Conservation (phyloP, 2,329 filamentous ascomycete genomes). For the Pseudonectria foliicola region DNA sequence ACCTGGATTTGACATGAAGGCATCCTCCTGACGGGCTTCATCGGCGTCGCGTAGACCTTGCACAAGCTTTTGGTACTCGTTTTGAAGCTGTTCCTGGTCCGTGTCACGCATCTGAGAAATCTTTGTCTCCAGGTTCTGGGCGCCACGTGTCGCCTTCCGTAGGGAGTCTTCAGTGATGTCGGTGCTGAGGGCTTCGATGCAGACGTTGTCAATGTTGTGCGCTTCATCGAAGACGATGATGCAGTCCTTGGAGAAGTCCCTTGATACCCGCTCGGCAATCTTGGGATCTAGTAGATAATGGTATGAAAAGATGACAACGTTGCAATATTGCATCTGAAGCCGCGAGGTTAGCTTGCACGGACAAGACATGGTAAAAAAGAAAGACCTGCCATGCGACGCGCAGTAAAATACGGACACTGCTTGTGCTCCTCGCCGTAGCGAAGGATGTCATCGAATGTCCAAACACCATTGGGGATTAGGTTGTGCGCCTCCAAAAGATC, state of each 20-base stretch:
- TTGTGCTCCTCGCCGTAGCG: slow-evolving; percentile 91
- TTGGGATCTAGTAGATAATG: slow-evolving; percentile 97
- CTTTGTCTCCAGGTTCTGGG: slow-evolving; percentile 81
- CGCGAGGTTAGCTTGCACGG: slow-evolving; percentile 4
- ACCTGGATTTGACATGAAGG: slow-evolving; percentile 91
- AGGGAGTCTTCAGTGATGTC: slow-evolving; percentile 94
- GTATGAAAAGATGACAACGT: slow-evolving; percentile 99
- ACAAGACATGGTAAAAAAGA: neutral
- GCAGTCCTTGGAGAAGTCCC: slow-evolving; percentile 93
- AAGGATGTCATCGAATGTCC: slow-evolving; percentile 84
- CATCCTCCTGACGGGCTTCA: slow-evolving; percentile 83
- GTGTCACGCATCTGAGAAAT: slow-evolving; percentile 94
- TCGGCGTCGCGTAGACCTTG: slow-evolving; percentile 84
- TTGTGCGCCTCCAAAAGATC: slow-evolving; percentile 93
- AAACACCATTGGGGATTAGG: slow-evolving; percentile 87
- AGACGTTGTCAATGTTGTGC: slow-evolving; percentile 99
- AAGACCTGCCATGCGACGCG: slow-evolving; percentile 71
- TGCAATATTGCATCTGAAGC: slow-evolving; percentile 88
- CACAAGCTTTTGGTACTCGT: slow-evolving; percentile 91
- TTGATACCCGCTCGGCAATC: slow-evolving; percentile 91
- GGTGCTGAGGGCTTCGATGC: slow-evolving; percentile 94
- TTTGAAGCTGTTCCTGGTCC: slow-evolving; percentile 88
- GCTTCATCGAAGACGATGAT: slow-evolving; percentile 99
- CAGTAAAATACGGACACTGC: slow-evolving; percentile 96
- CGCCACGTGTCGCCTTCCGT: slow-evolving; percentile 82